phyloP scores from a whole-genome alignment of 495 filamentous ascomycete species.

The Aspergillus cristatus region DNA sequence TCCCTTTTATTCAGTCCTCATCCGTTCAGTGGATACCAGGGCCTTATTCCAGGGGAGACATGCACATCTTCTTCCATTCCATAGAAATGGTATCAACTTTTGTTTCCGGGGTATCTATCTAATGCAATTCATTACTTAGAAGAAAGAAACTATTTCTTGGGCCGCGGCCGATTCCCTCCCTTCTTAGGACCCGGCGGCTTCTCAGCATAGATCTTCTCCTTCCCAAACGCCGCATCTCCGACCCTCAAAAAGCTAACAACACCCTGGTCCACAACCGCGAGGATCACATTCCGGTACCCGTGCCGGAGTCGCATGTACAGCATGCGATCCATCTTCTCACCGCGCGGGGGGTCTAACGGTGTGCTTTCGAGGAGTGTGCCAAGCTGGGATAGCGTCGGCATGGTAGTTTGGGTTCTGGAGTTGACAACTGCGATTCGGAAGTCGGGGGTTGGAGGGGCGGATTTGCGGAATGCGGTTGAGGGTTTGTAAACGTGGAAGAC shows the following conservation, averaged over 20 bases:
- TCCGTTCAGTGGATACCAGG: constrained; percentile 17
- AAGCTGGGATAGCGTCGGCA: constrained; percentile 67
- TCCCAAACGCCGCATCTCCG: constrained; percentile 68
- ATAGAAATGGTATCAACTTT: no score
- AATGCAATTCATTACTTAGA: no score
- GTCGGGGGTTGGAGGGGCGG: constrained; percentile 64
- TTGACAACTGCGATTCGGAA: constrained; percentile 75
- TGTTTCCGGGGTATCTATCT: constrained; percentile 1
- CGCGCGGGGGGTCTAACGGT: constrained; percentile 52
- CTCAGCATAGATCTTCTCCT: constrained; percentile 57
- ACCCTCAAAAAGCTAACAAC: constrained; percentile 79
- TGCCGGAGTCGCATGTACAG: constrained; percentile 70
- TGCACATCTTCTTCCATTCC: no score
- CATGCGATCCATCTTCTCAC: constrained; percentile 39
- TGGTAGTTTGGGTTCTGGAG: constrained; percentile 51
- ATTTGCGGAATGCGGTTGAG: constrained; percentile 60
- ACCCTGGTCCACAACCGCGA: constrained; percentile 85
- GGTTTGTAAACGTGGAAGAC: constrained; percentile 77
- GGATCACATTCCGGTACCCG: constrained; percentile 70
- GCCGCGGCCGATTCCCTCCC: constrained; percentile 22
- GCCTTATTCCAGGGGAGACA: constrained; percentile 31
- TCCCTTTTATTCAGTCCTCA: constrained; percentile 26
- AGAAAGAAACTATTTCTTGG: constrained; percentile 23
- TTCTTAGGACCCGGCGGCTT: constrained; percentile 25
- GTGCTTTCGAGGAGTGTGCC: constrained; percentile 56